phyloP scores from a whole-genome alignment of 805 yeast species.

The Diddensiella santjacobensis region DNA sequence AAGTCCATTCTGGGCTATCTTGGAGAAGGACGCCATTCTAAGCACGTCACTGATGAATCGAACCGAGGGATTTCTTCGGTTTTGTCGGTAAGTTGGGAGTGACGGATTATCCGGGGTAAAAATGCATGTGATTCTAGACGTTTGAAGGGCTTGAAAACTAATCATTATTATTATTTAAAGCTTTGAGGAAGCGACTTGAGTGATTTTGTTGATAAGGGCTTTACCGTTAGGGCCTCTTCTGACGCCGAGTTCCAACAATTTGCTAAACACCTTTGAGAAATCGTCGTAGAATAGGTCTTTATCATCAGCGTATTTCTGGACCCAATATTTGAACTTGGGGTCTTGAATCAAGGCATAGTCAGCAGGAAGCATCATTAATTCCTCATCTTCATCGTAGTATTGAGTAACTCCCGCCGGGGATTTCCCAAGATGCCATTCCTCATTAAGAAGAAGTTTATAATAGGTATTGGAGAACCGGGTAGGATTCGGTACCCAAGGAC shows the following conservation, averaged over 20 bases:
- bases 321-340: slow-evolving; percentile 56
- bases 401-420: slow-evolving; percentile 38
- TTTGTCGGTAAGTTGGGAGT: too few relatives aligned
- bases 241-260: slow-evolving; percentile 73
- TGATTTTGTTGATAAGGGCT: slow-evolving; percentile 31
- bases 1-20: slow-evolving; percentile 18
- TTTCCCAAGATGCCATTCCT: slow-evolving; percentile 48
- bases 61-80: too few relatives aligned
- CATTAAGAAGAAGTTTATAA: slow-evolving; percentile 51
- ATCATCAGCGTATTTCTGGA: slow-evolving; percentile 63
- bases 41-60: too few relatives aligned
- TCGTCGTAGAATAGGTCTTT: slow-evolving; percentile 57
- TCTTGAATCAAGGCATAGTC: slow-evolving; percentile 70
- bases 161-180: too few relatives aligned
- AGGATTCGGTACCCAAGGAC: slow-evolving; percentile 87
- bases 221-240: slow-evolving; percentile 44
- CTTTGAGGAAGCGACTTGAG: slow-evolving; percentile 13
- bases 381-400: slow-evolving; percentile 48
- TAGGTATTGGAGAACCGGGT: slow-evolving; percentile 73
- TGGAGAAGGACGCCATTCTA: slow-evolving; percentile 16
- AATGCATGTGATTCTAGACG: too few relatives aligned
- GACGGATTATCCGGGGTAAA: too few relatives aligned
- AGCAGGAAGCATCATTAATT: slow-evolving; percentile 82
- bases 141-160: neutral
- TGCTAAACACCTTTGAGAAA: slow-evolving; percentile 64